Conservation (phyloP, 164 flowering plant species). For the Paratinospora sagittata region DNA sequence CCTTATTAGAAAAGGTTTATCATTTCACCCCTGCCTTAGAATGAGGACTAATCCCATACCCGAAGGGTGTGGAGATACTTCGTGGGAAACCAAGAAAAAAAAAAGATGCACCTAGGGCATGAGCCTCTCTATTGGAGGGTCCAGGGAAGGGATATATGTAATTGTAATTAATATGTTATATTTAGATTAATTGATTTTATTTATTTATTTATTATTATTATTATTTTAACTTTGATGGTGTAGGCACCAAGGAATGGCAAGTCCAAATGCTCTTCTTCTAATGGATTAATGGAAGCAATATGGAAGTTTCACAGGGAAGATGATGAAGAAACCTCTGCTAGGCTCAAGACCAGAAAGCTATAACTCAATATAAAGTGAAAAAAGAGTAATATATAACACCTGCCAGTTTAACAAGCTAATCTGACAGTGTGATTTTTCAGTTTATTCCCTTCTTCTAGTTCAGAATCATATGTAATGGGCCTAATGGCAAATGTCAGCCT, state of each 20-base stretch:
- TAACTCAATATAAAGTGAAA: background rate
- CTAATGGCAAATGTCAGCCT: background rate
- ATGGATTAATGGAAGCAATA: conserved; percentile 29
- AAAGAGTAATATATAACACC: background rate
- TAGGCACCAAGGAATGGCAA: conserved; percentile 26
- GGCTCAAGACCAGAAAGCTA: background rate
- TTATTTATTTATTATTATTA: too few species aligned
- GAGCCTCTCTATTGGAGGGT: background rate
- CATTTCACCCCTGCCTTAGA: too few species aligned
- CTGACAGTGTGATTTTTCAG: background rate
- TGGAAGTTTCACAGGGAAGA: conserved; percentile 38
- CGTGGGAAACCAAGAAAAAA: too few species aligned
- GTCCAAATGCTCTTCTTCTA: conserved; percentile 18
- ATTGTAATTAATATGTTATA: background rate
- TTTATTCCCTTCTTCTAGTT: too few species aligned
- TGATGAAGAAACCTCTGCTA: conserved; percentile 16
- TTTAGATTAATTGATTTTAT: background rate
- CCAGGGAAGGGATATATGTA: too few species aligned
- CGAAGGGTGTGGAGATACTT: too few species aligned
- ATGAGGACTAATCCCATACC: too few species aligned
- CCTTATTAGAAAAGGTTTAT: too few species aligned
- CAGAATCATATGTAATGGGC: background rate
- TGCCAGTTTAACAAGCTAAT: background rate
- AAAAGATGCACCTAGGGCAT: too few species aligned
- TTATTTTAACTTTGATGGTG: background rate